These are phyloP conservation scores for Metarhizium rileyi DNA, from an alignment of 2,329 filamentous ascomycete genomes.

Conservation along the genomic window DNA sequence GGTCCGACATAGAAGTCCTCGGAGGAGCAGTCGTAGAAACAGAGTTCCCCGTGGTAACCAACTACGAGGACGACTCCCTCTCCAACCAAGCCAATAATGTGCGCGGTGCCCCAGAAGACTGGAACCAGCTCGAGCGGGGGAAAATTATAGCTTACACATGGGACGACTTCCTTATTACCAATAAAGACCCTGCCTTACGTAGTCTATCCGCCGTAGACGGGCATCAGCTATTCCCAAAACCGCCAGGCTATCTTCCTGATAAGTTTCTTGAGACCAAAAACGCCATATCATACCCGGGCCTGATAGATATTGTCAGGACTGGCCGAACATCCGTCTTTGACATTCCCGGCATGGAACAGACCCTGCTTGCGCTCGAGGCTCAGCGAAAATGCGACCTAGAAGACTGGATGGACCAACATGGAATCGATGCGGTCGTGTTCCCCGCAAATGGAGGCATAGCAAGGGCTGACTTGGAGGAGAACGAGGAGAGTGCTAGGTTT, in stretches of 20 bases:
- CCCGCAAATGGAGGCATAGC: conserved; percentile 36
- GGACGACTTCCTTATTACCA: conserved; percentile 38
- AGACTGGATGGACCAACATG: conserved; percentile 33
- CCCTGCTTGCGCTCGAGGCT: neutral
- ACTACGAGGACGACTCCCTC: conserved; percentile 30
- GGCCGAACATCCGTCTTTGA: neutral
- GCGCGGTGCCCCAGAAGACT: conserved; percentile 28
- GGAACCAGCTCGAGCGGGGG: conserved; percentile 36
- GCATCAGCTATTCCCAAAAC: conserved; percentile 22
- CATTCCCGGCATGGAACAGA: neutral
- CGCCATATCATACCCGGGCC: neutral
- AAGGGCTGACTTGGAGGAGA: conserved; percentile 1
- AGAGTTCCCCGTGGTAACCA: conserved; percentile 34
- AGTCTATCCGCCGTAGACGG: neutral
- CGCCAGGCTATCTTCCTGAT: conserved; percentile 23
- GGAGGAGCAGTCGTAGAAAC: conserved; percentile 30
- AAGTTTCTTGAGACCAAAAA: neutral
- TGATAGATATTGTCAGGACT: neutral
- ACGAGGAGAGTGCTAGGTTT: conserved; percentile 7
- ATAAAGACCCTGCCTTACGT: conserved; percentile 22
- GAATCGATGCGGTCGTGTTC: conserved; percentile 36
- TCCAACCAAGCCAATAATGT: conserved; percentile 14
- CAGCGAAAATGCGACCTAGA: conserved; percentile 18
- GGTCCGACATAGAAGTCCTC: conserved; percentile 23
- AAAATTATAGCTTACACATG: conserved; percentile 40